These are phyloP conservation scores for Corynascus novoguineensis DNA, from an alignment of 495 filamentous ascomycete genomes.

Conservation along the genomic window DNA sequence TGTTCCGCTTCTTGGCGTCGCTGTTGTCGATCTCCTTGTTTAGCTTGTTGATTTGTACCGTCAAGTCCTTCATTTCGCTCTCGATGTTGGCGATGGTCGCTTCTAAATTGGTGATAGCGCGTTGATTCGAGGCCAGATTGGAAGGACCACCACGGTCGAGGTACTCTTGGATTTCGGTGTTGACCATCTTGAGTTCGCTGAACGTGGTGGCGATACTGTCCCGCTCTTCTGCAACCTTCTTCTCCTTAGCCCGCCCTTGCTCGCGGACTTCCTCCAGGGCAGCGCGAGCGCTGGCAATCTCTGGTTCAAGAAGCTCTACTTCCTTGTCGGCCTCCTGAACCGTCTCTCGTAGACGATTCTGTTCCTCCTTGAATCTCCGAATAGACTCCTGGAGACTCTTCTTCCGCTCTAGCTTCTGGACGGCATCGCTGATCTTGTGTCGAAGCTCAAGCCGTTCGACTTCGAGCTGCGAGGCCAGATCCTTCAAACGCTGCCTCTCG, in stretches of 20 bases:
- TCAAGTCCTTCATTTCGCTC: slow-evolving; percentile 59
- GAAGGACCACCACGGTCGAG: slow-evolving; percentile 65
- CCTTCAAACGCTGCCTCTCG: slow-evolving; percentile 67
- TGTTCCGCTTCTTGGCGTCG: slow-evolving; percentile 71
- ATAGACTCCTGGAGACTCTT: slow-evolving; percentile 59
- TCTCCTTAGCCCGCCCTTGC: slow-evolving; percentile 66
- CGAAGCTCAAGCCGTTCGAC: slow-evolving; percentile 63
- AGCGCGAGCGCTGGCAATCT: slow-evolving; percentile 65
- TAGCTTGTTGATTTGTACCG: slow-evolving; percentile 66
- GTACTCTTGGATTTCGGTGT: slow-evolving; percentile 76
- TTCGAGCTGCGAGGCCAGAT: slow-evolving; percentile 62
- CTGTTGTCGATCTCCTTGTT: slow-evolving; percentile 71
- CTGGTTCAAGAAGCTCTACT: slow-evolving; percentile 62
- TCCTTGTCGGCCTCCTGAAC: slow-evolving; percentile 64
- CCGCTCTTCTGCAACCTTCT: slow-evolving; percentile 64
- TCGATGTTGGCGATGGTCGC: slow-evolving; percentile 60
- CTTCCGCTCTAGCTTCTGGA: slow-evolving; percentile 74
- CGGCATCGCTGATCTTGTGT: slow-evolving; percentile 61
- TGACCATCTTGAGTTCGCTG: slow-evolving; percentile 67
- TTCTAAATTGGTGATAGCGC: slow-evolving; percentile 62
- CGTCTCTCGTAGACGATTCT: slow-evolving; percentile 58
- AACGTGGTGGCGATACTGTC: slow-evolving; percentile 65
- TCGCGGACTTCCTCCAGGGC: slow-evolving; percentile 69
- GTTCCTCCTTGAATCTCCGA: slow-evolving; percentile 64
- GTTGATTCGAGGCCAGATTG: slow-evolving; percentile 62